phyloP scores from a whole-genome alignment of 352 stramenopile species.

The Phytopythium boreale region DNA sequence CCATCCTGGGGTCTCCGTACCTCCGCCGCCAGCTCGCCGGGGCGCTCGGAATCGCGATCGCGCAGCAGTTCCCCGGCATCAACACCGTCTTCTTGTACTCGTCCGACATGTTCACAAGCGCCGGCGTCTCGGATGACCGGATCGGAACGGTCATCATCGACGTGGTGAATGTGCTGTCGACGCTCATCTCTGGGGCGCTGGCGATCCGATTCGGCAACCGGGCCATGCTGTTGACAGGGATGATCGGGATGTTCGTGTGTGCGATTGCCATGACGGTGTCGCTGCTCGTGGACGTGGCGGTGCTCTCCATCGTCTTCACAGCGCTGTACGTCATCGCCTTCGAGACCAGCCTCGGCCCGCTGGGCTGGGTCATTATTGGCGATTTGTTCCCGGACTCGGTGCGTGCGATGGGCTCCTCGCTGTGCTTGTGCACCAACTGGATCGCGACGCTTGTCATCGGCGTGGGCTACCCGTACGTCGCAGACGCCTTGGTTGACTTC shows the following conservation, averaged over 20 bases:
- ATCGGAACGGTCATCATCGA: conserved; percentile 34
- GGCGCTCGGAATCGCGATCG: conserved; percentile 21
- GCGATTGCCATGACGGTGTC: conserved; percentile 31
- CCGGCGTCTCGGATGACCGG: conserved; percentile 25
- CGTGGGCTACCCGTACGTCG: conserved; percentile 14
- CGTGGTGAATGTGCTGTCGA: conserved; percentile 33
- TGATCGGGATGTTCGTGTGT: conserved; percentile 26
- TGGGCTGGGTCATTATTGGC: conserved; percentile 41
- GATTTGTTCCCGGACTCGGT: conserved; percentile 31
- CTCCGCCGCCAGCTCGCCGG: conserved; percentile 28
- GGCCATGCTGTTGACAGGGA: conserved; percentile 28
- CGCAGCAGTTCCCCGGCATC: conserved; percentile 47
- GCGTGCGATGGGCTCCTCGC: conserved; percentile 26
- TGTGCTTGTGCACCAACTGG: conserved; percentile 31
- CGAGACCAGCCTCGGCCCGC: conserved; percentile 19
- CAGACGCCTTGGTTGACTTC: conserved; percentile 24
- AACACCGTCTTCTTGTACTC: conserved; percentile 56
- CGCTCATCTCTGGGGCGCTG: conserved; percentile 19
- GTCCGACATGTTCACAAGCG: conserved; percentile 30
- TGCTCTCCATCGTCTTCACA: conserved; percentile 22
- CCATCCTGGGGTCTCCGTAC: conserved; percentile 10
- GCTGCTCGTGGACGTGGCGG: conserved; percentile 12
- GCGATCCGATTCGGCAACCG: conserved; percentile 30
- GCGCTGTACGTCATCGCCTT: conserved; percentile 24
- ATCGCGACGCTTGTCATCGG: conserved; percentile 14